Evolutionary conservation across 1,284 basidiomycete genomes (phyloP).

Genomic region (Sanghuangporus weigelae): DNA sequence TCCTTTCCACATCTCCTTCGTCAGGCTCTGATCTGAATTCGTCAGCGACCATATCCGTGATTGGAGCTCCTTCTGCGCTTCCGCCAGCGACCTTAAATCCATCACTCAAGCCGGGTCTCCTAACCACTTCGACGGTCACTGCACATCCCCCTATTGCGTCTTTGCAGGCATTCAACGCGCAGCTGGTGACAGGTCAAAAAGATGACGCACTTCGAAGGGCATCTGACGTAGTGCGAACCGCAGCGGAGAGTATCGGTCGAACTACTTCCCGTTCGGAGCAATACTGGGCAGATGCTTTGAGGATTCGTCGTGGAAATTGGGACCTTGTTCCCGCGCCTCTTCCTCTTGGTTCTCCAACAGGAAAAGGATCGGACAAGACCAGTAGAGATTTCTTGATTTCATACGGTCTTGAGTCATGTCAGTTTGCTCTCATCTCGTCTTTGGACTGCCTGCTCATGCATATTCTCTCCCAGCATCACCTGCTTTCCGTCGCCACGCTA

Average conservation of each 20-base stretch:
- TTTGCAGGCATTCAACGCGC: slow-evolving; percentile 68
- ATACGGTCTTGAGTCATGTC: slow-evolving; percentile 76
- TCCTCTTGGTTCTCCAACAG: slow-evolving; percentile 58
- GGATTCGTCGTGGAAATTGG: slow-evolving; percentile 71
- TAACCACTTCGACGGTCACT: slow-evolving; percentile 60
- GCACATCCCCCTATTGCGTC: slow-evolving; percentile 61
- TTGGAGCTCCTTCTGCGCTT: slow-evolving; percentile 21
- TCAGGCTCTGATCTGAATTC: slow-evolving; percentile 13
- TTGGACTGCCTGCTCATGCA: slow-evolving; percentile 17
- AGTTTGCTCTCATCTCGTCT: slow-evolving; percentile 24
- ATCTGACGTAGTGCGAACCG: slow-evolving; percentile 59
- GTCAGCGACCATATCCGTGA: slow-evolving; percentile 12
- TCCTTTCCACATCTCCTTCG: slow-evolving; percentile 37
- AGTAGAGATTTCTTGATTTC: slow-evolving; percentile 74
- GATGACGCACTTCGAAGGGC: slow-evolving; percentile 72
- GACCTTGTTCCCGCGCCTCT: slow-evolving; percentile 69
- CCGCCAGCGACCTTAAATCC: slow-evolving; percentile 21
- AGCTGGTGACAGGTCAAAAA: slow-evolving; percentile 69
- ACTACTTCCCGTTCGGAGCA: slow-evolving; percentile 54
- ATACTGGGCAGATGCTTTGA: slow-evolving; percentile 76
- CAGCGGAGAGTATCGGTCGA: slow-evolving; percentile 63
- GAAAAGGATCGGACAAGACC: slow-evolving; percentile 70
- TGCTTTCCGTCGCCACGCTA: slow-evolving; percentile 54
- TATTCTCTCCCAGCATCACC: slow-evolving; percentile 45
- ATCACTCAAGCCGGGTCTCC: slow-evolving; percentile 31